These are phyloP conservation scores for Tulasnella sp. DNA, from an alignment of 768 basidiomycete species.

Conservation along the genomic window DNA sequence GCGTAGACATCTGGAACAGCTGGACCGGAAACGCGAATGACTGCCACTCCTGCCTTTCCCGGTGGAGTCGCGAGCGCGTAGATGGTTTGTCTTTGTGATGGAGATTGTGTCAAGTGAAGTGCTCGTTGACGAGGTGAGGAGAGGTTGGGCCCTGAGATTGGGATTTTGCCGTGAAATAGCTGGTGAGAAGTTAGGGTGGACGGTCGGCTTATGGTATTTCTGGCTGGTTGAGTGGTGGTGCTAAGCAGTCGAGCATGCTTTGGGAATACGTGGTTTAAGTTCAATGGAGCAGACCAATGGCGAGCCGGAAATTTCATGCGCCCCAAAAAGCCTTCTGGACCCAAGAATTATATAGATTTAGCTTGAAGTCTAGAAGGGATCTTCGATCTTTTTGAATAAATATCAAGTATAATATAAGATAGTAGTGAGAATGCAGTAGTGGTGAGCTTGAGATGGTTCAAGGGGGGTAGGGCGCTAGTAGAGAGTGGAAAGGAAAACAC, in stretches of 20 bases:
- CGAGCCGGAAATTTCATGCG: background rate
- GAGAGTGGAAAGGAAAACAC: background rate
- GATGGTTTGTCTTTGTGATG: constrained; percentile 47
- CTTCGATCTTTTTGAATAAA: background rate
- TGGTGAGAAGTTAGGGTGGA: background rate
- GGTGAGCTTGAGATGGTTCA: background rate
- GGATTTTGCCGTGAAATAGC: background rate
- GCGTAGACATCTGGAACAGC: constrained; percentile 56
- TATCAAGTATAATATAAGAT: background rate
- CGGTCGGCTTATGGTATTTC: background rate
- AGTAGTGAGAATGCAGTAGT: background rate
- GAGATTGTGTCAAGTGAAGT: constrained; percentile 15
- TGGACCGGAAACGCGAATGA: constrained; percentile 77
- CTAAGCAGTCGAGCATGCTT: background rate
- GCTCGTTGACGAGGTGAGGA: background rate
- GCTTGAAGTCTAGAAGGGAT: background rate
- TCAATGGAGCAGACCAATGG: no score
- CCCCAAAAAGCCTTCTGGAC: background rate
- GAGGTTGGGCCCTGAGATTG: background rate
- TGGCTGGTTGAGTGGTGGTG: background rate
- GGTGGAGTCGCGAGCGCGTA: constrained; percentile 84
- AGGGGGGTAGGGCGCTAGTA: background rate
- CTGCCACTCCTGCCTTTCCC: constrained; percentile 75
- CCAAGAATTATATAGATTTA: background rate
- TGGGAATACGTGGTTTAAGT: no score